Evolutionary conservation across 2,329 filamentous ascomycete species (phyloP), one percentile per base, ranked within the genome.

Genomic region (Aspergillus floridensis): DNA sequence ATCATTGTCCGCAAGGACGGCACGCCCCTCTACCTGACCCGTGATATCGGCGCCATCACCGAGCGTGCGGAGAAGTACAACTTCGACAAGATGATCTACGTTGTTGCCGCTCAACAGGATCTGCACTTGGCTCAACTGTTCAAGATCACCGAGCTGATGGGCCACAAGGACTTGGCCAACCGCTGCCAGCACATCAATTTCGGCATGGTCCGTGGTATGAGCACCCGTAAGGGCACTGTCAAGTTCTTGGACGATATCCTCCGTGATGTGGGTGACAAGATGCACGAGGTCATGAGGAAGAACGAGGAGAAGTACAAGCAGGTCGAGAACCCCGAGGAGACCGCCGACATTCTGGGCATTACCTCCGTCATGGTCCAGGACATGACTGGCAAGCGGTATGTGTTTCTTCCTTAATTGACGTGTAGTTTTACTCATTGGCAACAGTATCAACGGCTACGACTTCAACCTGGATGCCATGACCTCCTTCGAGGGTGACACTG

Each of bases 331-430:
- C 93, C 93, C 0, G 87, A 86, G 57, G 84, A 86, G 57, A 90
- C 88, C 10, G 92, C 95, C 62, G 95, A 98, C 78, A 91, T 86
- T 11, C 84, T 98, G 3, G 95, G 93, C 64, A 97, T 98, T 73
- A 93, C 90, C 65, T 89, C 90, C 72, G 93, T 98, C 72, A 98
- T 98, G 92, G 92, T 96, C 21, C 93, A 98, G 77, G 95, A 98
- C 72, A 96, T 98, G 92, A 90, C 86, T 65, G 95, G 93, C 74
- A 98, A 97, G 86, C 86, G 91, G 88, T 89, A 77, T 65, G 83
- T 70, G 19, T 38, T 6, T 21, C 11, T n/a, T 19, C 26, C 21
- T 6, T 8, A 7, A 14, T 21, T 3, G 8, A 35, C 12, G 32
- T 35, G 11, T 35, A 35, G 14, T 35, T 2, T 5, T 29, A 8